Percentiles rank a stretch among this genome's conserved stretches.
Evolutionary conservation across 768 basidiomycete species (phyloP).

Genomic region (Phlegmacium glaucopus): DNA sequence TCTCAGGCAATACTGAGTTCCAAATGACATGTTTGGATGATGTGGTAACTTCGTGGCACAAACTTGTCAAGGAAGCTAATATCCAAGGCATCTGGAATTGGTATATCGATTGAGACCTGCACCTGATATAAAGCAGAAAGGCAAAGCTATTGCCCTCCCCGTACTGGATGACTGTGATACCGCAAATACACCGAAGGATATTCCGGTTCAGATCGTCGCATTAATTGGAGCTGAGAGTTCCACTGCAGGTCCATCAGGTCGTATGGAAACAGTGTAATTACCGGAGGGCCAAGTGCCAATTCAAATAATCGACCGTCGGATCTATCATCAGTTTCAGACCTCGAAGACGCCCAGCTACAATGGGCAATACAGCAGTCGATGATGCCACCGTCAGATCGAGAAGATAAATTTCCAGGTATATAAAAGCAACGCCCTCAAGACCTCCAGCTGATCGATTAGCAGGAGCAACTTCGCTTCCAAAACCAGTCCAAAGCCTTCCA

Average conservation of each 20-base stretch:
- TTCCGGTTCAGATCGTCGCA: slow-evolving; percentile 15
- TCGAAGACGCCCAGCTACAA: slow-evolving; percentile 10
- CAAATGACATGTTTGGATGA: slow-evolving; percentile 35
- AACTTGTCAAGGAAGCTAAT: slow-evolving; percentile 23
- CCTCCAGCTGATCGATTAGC: no score
- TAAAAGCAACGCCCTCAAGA: not conserved
- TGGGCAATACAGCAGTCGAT: slow-evolving; percentile 13
- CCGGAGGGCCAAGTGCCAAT: not conserved
- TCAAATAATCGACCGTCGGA: not conserved
- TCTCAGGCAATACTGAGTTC: slow-evolving; percentile 16
- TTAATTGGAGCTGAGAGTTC: not conserved
- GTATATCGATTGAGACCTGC: slow-evolving; percentile 47
- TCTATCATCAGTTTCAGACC: no score
- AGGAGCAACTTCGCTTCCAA: no score
- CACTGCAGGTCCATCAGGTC: slow-evolving; percentile 1
- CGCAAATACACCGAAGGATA: slow-evolving; percentile 13
- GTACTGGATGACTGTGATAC: slow-evolving; percentile 6
- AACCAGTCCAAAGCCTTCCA: not conserved
- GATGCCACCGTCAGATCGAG: not conserved
- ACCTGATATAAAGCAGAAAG: slow-evolving; percentile 13
- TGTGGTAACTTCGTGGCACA: slow-evolving; percentile 29
- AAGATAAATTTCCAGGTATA: not conserved
- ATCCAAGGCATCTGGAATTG: slow-evolving; percentile 40
- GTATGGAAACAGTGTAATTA: not conserved
- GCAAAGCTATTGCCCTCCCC: slow-evolving; percentile 3